Conservation (phyloP, 768 basidiomycete species). For the Amanita molliuscula region DNA sequence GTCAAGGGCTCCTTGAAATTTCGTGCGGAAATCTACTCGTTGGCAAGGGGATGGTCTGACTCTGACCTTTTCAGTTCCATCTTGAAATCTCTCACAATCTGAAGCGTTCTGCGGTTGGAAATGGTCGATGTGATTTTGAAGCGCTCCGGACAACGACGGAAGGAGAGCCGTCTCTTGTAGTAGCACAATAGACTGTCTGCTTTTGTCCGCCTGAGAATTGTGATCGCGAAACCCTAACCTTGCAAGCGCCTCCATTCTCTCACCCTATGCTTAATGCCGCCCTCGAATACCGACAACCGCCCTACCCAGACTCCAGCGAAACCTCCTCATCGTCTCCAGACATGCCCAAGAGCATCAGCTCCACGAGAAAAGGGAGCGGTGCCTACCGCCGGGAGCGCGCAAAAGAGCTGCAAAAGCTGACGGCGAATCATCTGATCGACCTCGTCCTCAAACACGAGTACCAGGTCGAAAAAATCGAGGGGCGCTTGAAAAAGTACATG, state of each 20-base stretch:
- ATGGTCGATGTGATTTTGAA: no score
- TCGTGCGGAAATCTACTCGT: no score
- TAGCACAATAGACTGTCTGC: background rate
- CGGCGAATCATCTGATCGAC: background rate
- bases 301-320: background rate
- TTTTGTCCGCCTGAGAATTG: no score
- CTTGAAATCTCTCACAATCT: no score
- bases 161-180: no score
- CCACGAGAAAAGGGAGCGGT: background rate
- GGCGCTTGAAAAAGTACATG: background rate
- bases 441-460: slow-evolving; percentile 1
- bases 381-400: slow-evolving; percentile 1
- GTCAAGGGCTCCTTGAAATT: no score
- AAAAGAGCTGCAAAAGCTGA: background rate
- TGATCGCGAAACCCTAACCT: background rate
- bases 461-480: slow-evolving; percentile 2
- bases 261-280: background rate
- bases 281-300: background rate
- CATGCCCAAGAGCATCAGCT: no score
- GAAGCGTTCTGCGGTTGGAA: no score
- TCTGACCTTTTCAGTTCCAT: no score
- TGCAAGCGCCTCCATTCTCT: background rate
- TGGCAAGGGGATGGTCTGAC: no score
- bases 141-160: no score
- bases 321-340: background rate